Base-by-base conservation (phyloP, 2,329 filamentous ascomycete species). In the Cladophialophora psammophila region DNA sequence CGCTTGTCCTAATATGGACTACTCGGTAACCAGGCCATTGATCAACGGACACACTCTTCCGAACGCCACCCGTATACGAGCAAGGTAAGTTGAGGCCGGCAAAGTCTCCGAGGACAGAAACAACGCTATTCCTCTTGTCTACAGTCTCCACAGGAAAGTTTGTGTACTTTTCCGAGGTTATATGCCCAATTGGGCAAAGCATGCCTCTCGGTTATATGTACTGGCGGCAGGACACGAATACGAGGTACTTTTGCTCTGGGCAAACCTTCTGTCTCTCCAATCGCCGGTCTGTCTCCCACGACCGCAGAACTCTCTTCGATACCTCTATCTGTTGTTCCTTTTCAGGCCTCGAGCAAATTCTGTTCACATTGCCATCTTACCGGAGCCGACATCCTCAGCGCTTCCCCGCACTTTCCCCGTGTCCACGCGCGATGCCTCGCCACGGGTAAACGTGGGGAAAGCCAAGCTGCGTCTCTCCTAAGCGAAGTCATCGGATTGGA, bases 201-300 rank as follows among this genome's bases (percentile, higher is more conserved):
- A 31, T 9, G 8, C 12, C 8, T 50, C 9, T 13, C 45, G 45
- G 45, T 10, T 50, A 10, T 26, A 50, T 50, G 45, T 26, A 26
- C 18, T 13, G 1, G 9, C 45, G 45, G 45, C 8, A 50, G 20
- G 10, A 26, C 5, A 31, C 18, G 18, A 48, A 26, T 31, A 50
- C 45, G 18, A 50, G 18, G 45, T 50, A 50, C 45, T 50, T 50
- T 50, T 50, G 45, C 45, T 31, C 40, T 13, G 5, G 45, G 45
- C 45, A 10, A 6, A 9, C 18, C n/a, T 48, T 48, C n/a, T 20
- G 12, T 26, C 42, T 48, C 42, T 26, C 45, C 45, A 31, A 31
- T 50, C 45, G 5, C 5, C 26, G 18, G 26, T 2, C 2, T 26
- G 26, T 26, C 26, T 2, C 2, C 2, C 26, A 3, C 45, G 3